Conservation (phyloP, 2,329 filamentous ascomycete genomes). For the Penicillium olsonii region DNA sequence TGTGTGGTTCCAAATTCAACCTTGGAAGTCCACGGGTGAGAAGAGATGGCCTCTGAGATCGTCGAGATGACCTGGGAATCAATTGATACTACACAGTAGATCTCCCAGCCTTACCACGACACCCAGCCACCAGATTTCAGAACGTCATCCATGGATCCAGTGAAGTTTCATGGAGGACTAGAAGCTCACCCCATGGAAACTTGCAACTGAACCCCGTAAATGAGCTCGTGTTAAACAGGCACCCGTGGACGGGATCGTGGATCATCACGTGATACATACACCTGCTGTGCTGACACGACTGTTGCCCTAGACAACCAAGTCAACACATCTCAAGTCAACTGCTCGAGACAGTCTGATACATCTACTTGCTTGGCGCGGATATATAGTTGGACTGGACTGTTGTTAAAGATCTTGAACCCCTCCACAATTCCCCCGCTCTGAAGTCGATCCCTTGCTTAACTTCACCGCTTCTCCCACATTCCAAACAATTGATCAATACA, state of each 20-base stretch:
- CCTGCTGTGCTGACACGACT: background rate
- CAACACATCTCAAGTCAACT: background rate
- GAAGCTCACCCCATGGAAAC: background rate
- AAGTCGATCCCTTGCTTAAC: conserved; percentile 9
- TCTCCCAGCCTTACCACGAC: no score
- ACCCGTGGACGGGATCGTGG: no score
- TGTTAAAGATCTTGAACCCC: background rate
- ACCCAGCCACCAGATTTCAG: no score
- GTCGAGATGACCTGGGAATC: no score
- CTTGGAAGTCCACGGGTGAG: no score
- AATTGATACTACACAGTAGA: no score
- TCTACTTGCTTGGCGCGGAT: background rate
- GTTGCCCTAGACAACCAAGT: background rate
- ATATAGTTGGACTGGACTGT: background rate
- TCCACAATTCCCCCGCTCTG: background rate
- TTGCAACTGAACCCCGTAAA: no score
- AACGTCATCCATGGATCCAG: no score
- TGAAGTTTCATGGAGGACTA: no score
- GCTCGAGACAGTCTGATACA: background rate
- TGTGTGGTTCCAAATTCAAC: no score
- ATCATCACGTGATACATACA: background rate
- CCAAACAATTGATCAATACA: background rate
- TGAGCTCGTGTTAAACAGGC: no score
- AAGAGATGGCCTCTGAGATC: no score
- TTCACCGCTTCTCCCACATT: conserved; percentile 6